Conservation (phyloP, 2,329 filamentous ascomycete genomes). For the Sclerotinia sclerotiorum region DNA sequence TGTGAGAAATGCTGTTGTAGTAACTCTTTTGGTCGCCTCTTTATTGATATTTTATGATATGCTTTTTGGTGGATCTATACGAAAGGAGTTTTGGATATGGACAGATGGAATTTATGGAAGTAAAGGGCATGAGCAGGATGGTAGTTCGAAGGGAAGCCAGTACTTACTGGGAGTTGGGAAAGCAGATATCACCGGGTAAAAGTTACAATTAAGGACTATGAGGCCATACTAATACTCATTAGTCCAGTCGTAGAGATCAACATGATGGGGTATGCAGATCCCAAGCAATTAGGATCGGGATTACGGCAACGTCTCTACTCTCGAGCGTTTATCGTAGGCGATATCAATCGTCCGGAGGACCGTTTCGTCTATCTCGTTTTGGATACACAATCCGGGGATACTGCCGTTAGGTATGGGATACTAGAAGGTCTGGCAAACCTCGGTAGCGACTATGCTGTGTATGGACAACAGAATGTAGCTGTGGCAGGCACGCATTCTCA, state of each 20-base stretch:
- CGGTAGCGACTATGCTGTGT: conserved; percentile 71
- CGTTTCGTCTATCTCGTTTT: conserved; percentile 85
- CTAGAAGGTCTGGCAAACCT: conserved; percentile 68
- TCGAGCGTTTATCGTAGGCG: conserved; percentile 82
- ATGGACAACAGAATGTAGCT: conserved; percentile 78
- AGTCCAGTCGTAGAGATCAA: conserved; percentile 87
- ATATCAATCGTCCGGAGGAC: conserved; percentile 62
- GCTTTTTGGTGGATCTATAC: neutral
- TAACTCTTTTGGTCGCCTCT: neutral
- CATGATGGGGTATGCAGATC: conserved; percentile 87
- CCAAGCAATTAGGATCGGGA: conserved; percentile 78
- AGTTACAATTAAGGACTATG: neutral
- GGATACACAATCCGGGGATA: conserved; percentile 85
- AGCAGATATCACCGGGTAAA: conserved; percentile 69
- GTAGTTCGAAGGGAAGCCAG: conserved; percentile 34
- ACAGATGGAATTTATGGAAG: neutral
- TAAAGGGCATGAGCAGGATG: conserved; percentile 18
- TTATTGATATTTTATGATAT: neutral
- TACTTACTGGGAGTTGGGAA: conserved; percentile 70
- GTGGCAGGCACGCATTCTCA: conserved; percentile 93
- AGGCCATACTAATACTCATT: conserved; percentile 26
- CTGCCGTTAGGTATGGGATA: conserved; percentile 84
- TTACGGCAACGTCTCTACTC: conserved; percentile 86
- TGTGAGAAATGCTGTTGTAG: neutral
- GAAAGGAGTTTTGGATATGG: conserved; percentile 23